Percentiles rank a stretch among this genome's conserved stretches.
These are phyloP conservation scores for Ottelia alismoides DNA, from an alignment of 106 monocot genomes.

Conservation along the genomic window DNA sequence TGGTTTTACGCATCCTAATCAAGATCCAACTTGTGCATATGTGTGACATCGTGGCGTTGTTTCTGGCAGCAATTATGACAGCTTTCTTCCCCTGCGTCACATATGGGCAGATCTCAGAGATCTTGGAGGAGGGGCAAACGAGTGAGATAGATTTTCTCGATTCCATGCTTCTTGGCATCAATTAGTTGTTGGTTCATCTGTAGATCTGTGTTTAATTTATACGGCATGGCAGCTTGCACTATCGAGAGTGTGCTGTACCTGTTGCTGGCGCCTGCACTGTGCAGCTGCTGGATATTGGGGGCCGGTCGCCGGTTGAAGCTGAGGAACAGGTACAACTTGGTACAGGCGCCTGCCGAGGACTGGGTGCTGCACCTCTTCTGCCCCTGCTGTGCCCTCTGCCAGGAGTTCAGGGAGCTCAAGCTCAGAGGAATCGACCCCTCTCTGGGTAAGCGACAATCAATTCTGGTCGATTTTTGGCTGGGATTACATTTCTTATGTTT, in stretches of 20 bases:
- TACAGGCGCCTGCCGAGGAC: slow-evolving; percentile 47
- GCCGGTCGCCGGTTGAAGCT: slow-evolving; percentile 34
- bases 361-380: slow-evolving; percentile 47
- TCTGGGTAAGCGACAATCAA: slow-evolving; percentile 18
- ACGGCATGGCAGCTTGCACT: slow-evolving; percentile 17
- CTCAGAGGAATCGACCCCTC: slow-evolving; percentile 52
- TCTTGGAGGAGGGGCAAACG: slow-evolving; percentile 38
- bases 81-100: slow-evolving; percentile 59
- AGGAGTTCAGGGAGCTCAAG: slow-evolving; percentile 56
- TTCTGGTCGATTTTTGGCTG: background rate
- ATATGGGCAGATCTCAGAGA: slow-evolving; percentile 57
- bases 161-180: background rate
- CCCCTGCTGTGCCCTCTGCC: slow-evolving; percentile 51
- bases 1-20: no score
- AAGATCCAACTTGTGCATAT: no score
- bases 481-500: background rate
- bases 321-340: slow-evolving; percentile 36
- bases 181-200: background rate
- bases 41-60: no score
- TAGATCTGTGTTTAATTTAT: background rate
- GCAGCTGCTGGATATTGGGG: slow-evolving; percentile 33
- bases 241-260: slow-evolving; percentile 39
- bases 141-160: slow-evolving; percentile 10
- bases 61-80: slow-evolving; percentile 25
- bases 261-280: slow-evolving; percentile 25